phyloP scores from a whole-genome alignment of 148 eudicot genomes.

The Vaccinium darrowii region DNA sequence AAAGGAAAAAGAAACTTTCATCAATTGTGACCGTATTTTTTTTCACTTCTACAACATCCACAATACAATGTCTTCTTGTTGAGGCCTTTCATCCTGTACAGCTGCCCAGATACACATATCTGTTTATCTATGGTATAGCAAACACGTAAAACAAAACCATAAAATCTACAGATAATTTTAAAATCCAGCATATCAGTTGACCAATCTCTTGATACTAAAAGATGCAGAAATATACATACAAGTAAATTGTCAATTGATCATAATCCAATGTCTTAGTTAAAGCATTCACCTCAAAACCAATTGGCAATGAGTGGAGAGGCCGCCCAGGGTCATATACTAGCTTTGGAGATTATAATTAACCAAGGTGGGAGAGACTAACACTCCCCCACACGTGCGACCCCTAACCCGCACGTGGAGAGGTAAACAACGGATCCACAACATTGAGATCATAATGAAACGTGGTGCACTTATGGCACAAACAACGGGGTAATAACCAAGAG shows the following conservation, averaged over 20 bases:
- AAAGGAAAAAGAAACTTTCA: constrained; percentile 22
- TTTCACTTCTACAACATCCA: background rate
- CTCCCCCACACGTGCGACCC: too few species aligned
- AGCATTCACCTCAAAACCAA: too few species aligned
- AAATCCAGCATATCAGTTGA: background rate
- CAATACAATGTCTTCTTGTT: background rate
- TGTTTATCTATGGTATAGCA: background rate
- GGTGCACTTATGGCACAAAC: too few species aligned
- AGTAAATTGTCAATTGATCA: background rate
- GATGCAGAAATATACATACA: background rate
- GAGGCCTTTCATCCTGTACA: background rate
- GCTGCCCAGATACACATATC: background rate
- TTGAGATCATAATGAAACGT: too few species aligned
- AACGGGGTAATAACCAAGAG: too few species aligned
- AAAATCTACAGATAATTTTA: background rate
- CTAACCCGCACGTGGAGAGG: too few species aligned
- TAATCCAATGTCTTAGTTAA: background rate
- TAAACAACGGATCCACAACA: too few species aligned
- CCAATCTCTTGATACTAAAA: background rate
- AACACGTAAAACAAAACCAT: constrained; percentile 2
- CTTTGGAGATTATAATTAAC: too few species aligned
- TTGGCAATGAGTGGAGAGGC: too few species aligned
- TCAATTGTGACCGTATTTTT: background rate
- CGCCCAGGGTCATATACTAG: too few species aligned
- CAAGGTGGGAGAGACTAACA: too few species aligned